These are phyloP conservation scores for Aspergillus affinis DNA, from an alignment of 495 filamentous ascomycete species.

Conservation along the genomic window DNA sequence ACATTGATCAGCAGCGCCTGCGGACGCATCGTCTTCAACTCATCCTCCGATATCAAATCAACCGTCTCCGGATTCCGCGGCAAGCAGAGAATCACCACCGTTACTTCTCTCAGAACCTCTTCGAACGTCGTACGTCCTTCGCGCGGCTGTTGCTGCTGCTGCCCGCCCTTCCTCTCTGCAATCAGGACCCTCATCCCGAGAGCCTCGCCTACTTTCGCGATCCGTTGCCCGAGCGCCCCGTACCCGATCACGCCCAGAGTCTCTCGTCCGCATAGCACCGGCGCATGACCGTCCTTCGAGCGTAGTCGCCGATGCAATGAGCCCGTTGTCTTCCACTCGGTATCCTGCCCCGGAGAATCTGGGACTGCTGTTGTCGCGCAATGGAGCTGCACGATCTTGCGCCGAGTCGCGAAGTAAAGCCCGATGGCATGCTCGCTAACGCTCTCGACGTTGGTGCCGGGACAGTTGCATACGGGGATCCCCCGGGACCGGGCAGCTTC, in stretches of 20 bases:
- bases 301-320: slow-evolving; percentile 21
- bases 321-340: slow-evolving; percentile 25
- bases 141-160: slow-evolving; percentile 11
- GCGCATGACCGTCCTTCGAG: slow-evolving; percentile 33
- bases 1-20: slow-evolving; percentile 56
- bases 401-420: slow-evolving; percentile 53
- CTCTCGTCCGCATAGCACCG: slow-evolving; percentile 44
- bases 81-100: slow-evolving; percentile 45
- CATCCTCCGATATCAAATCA: slow-evolving; percentile 44
- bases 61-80: slow-evolving; percentile 44
- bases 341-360: slow-evolving; percentile 20
- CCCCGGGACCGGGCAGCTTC: slow-evolving; percentile 42
- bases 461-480: slow-evolving; percentile 47
- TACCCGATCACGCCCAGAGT: slow-evolving; percentile 52
- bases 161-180: slow-evolving; percentile 46
- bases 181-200: slow-evolving; percentile 55
- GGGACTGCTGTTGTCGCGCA: slow-evolving; percentile 4
- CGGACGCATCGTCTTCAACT: slow-evolving; percentile 49
- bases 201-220: slow-evolving; percentile 28
- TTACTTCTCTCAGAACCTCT: slow-evolving; percentile 39
- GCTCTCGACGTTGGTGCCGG: slow-evolving; percentile 47
- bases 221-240: slow-evolving; percentile 46
- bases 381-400: slow-evolving; percentile 41
- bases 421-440: slow-evolving; percentile 56
- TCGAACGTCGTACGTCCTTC: slow-evolving; percentile 43